Percentiles rank a stretch among this genome's conserved stretches.
Conservation (phyloP, 192 early-diverging fungal species). For the Coemansia sp. region DNA sequence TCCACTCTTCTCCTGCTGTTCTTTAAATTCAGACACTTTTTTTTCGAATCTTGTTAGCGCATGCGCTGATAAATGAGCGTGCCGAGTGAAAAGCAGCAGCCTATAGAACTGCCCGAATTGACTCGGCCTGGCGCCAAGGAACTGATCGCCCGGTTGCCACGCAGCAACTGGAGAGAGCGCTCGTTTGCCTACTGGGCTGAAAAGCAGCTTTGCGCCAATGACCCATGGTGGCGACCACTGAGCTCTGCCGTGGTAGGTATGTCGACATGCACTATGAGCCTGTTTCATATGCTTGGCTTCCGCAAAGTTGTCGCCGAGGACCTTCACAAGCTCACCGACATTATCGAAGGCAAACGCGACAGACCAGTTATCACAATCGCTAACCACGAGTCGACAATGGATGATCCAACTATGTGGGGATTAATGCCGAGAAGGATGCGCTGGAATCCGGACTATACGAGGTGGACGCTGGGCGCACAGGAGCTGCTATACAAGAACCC, state of each 20-base stretch:
- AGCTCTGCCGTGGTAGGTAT: slow-evolving; percentile 34
- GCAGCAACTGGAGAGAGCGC: slow-evolving; percentile 31
- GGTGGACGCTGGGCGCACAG: slow-evolving; percentile 86
- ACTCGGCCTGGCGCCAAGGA: slow-evolving; percentile 6
- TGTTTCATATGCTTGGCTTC: slow-evolving; percentile 28
- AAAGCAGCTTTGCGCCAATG: slow-evolving; percentile 25
- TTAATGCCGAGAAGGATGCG: slow-evolving; percentile 60
- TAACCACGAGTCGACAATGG: slow-evolving; percentile 71
- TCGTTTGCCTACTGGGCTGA: slow-evolving; percentile 47
- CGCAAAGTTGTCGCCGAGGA: slow-evolving; percentile 51
- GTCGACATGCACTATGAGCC: slow-evolving; percentile 21
- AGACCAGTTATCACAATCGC: slow-evolving; percentile 70
- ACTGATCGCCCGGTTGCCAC: slow-evolving; percentile 33
- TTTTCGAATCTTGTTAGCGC: neutral
- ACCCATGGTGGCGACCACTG: slow-evolving; percentile 41
- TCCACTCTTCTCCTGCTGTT: neutral
- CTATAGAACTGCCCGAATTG: neutral
- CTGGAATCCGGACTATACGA: slow-evolving; percentile 53
- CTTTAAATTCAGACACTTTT: neutral
- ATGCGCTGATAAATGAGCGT: slow-evolving; percentile 2
- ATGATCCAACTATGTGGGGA: slow-evolving; percentile 78
- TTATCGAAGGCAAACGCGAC: slow-evolving; percentile 56
- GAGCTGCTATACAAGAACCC: slow-evolving; percentile 80
- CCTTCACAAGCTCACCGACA: slow-evolving; percentile 60
- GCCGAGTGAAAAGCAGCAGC: neutral